Evolutionary conservation across 2,329 filamentous ascomycete genomes (phyloP).

Genomic region (Colletotrichum sp.): DNA sequence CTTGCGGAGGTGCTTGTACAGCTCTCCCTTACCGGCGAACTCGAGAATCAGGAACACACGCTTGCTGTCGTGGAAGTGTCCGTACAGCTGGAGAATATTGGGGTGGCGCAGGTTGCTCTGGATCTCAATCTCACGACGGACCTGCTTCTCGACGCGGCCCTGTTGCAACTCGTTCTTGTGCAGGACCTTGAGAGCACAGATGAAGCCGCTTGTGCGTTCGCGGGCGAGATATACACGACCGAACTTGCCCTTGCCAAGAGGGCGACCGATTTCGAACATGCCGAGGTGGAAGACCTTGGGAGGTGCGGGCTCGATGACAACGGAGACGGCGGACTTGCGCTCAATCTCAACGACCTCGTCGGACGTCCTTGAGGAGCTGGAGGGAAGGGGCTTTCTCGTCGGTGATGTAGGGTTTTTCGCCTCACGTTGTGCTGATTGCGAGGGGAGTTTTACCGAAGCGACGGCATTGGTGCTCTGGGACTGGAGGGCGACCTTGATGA

Average conservation of each 20-base stretch:
- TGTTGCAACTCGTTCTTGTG: conserved; percentile 85
- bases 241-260: conserved; percentile 87
- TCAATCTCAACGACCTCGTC: conserved; percentile 58
- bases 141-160: conserved; percentile 82
- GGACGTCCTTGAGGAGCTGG: conserved; percentile 41
- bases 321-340: conserved; percentile 49
- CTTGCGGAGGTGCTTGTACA: conserved; percentile 85
- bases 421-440: conserved; percentile 66
- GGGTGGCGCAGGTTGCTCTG: conserved; percentile 87
- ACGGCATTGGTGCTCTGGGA: conserved; percentile 73
- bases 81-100: conserved; percentile 83
- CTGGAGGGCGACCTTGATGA: conserved; percentile 86
- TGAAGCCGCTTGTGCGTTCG: conserved; percentile 79
- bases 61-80: conserved; percentile 89
- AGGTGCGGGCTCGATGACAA: conserved; percentile 61
- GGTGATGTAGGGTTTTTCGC: conserved; percentile 54
- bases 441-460: conserved; percentile 70
- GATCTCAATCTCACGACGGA: conserved; percentile 87
- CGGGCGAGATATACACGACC: conserved; percentile 85
- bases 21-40: conserved; percentile 83
- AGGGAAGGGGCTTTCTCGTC: conserved; percentile 53
- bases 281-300: conserved; percentile 81
- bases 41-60: conserved; percentile 87
- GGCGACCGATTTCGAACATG: conserved; percentile 93
- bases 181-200: conserved; percentile 85